phyloP scores from a whole-genome alignment of 2,329 filamentous ascomycete species.

The Thelonectria olida region DNA sequence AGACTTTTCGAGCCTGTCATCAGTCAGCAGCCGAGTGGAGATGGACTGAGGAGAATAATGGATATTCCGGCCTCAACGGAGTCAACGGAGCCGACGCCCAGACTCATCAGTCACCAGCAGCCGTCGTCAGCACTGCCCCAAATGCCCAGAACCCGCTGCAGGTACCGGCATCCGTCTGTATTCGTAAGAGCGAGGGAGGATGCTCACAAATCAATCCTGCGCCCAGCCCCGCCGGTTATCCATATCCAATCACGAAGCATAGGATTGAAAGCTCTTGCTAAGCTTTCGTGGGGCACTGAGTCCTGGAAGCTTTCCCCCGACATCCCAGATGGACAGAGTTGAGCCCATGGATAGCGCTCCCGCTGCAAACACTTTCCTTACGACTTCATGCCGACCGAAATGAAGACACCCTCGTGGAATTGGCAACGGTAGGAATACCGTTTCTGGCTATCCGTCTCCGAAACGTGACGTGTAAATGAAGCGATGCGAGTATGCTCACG shows the following conservation, averaged over 20 bases:
- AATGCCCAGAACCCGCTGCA: too few relatives aligned
- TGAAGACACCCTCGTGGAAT: constrained; percentile 5
- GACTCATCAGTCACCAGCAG: not conserved
- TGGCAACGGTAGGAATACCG: not conserved
- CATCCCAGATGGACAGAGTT: not conserved
- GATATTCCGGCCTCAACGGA: not conserved
- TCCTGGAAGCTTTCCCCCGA: not conserved
- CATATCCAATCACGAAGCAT: constrained; percentile 12
- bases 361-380: not conserved
- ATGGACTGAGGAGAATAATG: not conserved
- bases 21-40: not conserved
- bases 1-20: not conserved
- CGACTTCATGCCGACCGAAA: not conserved
- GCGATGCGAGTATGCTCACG: not conserved
- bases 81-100: not conserved
- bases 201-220: not conserved
- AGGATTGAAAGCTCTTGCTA: constrained; percentile 16
- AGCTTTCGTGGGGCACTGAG: not conserved
- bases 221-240: constrained; percentile 1
- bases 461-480: constrained; percentile 15
- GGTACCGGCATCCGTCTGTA: constrained; percentile 19
- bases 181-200: not conserved
- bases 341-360: constrained; percentile 1
- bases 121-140: constrained; percentile 22
- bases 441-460: not conserved